Percentiles rank a stretch among this genome's conserved stretches.
Evolutionary conservation across 331 rosid species (phyloP).

Genomic region (Pyrus hybrid): DNA sequence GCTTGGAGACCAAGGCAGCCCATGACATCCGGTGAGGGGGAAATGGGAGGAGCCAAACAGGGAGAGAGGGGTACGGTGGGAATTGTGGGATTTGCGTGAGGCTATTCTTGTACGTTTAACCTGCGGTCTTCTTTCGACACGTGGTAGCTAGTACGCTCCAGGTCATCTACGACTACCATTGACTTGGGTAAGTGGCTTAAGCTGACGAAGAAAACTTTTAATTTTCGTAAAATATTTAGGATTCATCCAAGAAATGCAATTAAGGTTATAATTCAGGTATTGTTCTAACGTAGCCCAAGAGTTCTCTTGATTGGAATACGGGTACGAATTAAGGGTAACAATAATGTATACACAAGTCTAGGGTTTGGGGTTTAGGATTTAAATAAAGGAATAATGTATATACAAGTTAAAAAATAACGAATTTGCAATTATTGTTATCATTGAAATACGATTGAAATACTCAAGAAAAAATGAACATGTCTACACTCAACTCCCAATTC

Average conservation of each 20-base stretch:
- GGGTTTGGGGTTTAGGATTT: no score
- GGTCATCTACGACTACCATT: not conserved
- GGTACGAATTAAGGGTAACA: fast-evolving
- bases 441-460: not conserved
- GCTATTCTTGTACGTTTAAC: conserved; percentile 16
- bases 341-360: no score
- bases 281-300: not conserved
- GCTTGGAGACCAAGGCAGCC: conserved; percentile 14
- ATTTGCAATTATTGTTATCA: no score
- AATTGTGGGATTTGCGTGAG: not conserved
- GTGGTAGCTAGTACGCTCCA: conserved; percentile 6
- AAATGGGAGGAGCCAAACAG: not conserved
- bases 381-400: no score
- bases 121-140: conserved; percentile 6
- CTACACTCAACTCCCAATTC: conserved; percentile 26
- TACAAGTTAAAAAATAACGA: no score
- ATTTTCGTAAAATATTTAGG: no score
- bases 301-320: not conserved
- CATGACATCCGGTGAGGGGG: conserved; percentile 15
- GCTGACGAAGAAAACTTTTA: not conserved
- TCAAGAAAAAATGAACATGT: conserved; percentile 11
- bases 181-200: not conserved
- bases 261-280: not conserved
- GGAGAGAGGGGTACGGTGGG: not conserved
- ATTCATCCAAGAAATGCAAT: not conserved